Conservation (phyloP, 2,329 filamentous ascomycete species). For the Nothophaeocryptopus gaeumannii region DNA sequence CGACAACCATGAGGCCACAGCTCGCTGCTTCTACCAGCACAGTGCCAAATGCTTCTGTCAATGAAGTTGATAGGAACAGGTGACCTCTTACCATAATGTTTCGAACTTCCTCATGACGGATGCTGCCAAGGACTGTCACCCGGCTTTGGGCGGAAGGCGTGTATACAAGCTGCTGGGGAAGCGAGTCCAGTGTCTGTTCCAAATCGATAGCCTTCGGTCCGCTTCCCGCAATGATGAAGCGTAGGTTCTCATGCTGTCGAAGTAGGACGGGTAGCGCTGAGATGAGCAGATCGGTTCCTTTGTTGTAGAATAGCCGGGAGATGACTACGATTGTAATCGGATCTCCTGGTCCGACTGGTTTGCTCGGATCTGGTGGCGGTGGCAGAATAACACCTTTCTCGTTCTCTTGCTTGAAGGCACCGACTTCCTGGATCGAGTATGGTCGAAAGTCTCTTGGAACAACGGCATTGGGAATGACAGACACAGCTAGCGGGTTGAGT, state of each 20-base stretch:
- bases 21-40: slow-evolving; percentile 96
- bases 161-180: slow-evolving; percentile 40
- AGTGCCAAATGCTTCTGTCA: slow-evolving; percentile 96
- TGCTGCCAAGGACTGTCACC: slow-evolving; percentile 85
- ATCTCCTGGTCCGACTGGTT: slow-evolving; percentile 74
- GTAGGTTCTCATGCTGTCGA: slow-evolving; percentile 83
- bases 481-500: slow-evolving; percentile 93
- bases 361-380: slow-evolving; percentile 54
- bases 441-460: slow-evolving; percentile 95
- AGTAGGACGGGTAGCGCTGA: slow-evolving; percentile 92
- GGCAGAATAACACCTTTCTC: slow-evolving; percentile 39
- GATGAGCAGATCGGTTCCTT: slow-evolving; percentile 94
- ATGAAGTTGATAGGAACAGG: slow-evolving; percentile 90
- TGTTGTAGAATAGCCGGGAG: slow-evolving; percentile 96
- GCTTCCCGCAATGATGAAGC: slow-evolving; percentile 93
- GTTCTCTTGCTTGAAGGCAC: slow-evolving; percentile 17
- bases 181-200: slow-evolving; percentile 87
- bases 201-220: slow-evolving; percentile 96
- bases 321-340: slow-evolving; percentile 96
- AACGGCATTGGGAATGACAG: slow-evolving; percentile 94
- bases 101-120: slow-evolving; percentile 92
- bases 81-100: slow-evolving; percentile 97
- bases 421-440: slow-evolving; percentile 45
- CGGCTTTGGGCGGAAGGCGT: slow-evolving; percentile 70
- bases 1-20: slow-evolving; percentile 94